Evolutionary conservation across 2,329 filamentous ascomycete species (phyloP).

Genomic region (Claviceps arundinis): DNA sequence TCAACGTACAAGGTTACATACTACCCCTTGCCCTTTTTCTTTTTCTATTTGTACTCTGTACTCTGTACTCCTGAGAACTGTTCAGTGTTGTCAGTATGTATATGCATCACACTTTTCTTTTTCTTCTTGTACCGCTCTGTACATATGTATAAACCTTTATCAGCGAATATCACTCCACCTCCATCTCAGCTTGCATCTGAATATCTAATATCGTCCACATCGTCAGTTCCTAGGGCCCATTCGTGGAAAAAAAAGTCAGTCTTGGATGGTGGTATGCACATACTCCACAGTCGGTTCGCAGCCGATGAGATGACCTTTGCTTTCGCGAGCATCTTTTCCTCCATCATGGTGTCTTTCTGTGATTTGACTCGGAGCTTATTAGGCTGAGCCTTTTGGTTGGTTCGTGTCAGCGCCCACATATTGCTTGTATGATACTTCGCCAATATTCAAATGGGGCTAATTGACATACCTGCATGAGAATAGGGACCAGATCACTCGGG

Average conservation of each 20-base stretch:
- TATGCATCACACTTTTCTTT: neutral
- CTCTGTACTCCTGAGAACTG: no score
- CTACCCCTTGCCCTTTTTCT: no score
- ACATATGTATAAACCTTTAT: neutral
- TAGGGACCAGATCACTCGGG: conserved; percentile 51
- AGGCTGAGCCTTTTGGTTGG: conserved; percentile 42
- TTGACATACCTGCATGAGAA: conserved; percentile 52
- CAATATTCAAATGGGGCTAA: no score
- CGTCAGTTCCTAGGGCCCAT: neutral
- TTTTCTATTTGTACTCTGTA: no score
- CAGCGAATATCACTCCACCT: conserved; percentile 22
- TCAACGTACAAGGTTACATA: no score
- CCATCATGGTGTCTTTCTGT: conserved; percentile 43
- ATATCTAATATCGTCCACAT: conserved; percentile 21
- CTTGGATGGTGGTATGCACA: conserved; percentile 14
- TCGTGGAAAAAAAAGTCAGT: neutral
- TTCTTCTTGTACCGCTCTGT: neutral
- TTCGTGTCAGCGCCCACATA: conserved; percentile 1
- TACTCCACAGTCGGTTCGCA: conserved; percentile 57
- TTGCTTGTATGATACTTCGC: no score
- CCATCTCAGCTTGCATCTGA: conserved; percentile 37
- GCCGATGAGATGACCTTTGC: conserved; percentile 55
- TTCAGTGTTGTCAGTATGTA: no score
- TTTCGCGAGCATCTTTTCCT: conserved; percentile 51
- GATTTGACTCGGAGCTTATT: conserved; percentile 46